Evolutionary conservation across 75 land plant genomes (phyloP).

Genomic region (Larix kaempferi): DNA sequence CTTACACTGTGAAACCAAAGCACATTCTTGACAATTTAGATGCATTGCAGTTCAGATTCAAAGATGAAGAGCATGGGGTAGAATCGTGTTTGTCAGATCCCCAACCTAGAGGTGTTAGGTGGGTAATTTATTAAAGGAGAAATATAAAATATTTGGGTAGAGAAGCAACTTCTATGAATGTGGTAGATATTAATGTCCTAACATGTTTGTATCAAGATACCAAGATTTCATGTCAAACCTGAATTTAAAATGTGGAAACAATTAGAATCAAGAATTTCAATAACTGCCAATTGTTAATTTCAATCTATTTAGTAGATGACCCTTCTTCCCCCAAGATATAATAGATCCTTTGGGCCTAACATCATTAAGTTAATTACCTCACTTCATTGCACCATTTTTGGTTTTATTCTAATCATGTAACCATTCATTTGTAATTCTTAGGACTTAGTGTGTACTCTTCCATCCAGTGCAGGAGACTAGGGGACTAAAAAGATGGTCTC

Average conservation of each 20-base stretch:
- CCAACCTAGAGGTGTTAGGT: too few species aligned
- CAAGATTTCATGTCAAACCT: neutral
- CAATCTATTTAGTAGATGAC: neutral
- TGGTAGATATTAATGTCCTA: too few species aligned
- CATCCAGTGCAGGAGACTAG: conserved; percentile 96
- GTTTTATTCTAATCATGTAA: neutral
- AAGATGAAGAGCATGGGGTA: too few species aligned
- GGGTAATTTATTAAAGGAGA: too few species aligned
- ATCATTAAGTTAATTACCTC: neutral
- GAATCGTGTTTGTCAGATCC: too few species aligned
- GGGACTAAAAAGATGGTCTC: conserved; percentile 80
- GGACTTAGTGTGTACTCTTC: conserved; percentile 61
- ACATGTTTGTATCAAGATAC: too few species aligned
- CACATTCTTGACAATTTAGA: too few species aligned
- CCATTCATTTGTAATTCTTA: neutral
- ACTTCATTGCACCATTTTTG: neutral
- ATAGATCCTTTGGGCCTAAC: neutral
- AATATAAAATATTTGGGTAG: too few species aligned
- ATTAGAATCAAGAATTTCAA: neutral
- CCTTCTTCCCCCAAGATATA: neutral
- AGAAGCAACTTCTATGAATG: too few species aligned
- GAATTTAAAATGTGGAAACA: neutral
- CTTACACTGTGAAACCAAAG: too few species aligned
- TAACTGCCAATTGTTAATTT: neutral
- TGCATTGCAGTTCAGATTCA: too few species aligned